Conservation (phyloP, 176 grass and related monocot genomes). For the Musa beccarii region DNA sequence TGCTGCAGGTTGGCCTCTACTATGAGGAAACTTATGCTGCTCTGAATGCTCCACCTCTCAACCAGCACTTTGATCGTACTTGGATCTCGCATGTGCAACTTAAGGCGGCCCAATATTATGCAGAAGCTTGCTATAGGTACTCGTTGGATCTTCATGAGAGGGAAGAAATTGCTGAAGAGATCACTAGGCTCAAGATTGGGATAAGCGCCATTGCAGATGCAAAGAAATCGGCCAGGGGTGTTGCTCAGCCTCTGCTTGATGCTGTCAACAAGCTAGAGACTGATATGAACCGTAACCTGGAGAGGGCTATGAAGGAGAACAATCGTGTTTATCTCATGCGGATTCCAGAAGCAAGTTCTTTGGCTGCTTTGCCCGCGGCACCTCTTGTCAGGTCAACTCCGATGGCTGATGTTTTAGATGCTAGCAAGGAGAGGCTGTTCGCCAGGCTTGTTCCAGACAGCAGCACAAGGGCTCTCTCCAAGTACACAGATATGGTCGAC, state of each 20-base stretch:
- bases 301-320: constrained; percentile 90
- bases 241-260: constrained; percentile 71
- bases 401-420: constrained; percentile 81
- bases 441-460: constrained; percentile 82
- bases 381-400: constrained; percentile 73
- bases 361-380: constrained; percentile 59
- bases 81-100: constrained; percentile 94
- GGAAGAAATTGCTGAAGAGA: constrained; percentile 96
- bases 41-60: constrained; percentile 57
- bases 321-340: constrained; percentile 96
- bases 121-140: constrained; percentile 83
- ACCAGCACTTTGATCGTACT: constrained; percentile 84
- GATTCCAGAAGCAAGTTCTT: constrained; percentile 63
- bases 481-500: constrained; percentile 99
- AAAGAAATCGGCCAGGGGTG: constrained; percentile 75
- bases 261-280: constrained; percentile 69
- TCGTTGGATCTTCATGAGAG: constrained; percentile 84
- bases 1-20: constrained; percentile 77
- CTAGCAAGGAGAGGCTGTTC: constrained; percentile 86
- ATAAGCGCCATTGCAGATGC: constrained; percentile 72
- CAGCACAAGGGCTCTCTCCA: constrained; percentile 95
- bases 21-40: constrained; percentile 90
- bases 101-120: constrained; percentile 94
- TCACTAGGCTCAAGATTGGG: constrained; percentile 81
- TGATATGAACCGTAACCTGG: constrained; percentile 79